Base-by-base conservation (phyloP, 2,329 filamentous ascomycete species). In the Curvularia eragrostidis region DNA sequence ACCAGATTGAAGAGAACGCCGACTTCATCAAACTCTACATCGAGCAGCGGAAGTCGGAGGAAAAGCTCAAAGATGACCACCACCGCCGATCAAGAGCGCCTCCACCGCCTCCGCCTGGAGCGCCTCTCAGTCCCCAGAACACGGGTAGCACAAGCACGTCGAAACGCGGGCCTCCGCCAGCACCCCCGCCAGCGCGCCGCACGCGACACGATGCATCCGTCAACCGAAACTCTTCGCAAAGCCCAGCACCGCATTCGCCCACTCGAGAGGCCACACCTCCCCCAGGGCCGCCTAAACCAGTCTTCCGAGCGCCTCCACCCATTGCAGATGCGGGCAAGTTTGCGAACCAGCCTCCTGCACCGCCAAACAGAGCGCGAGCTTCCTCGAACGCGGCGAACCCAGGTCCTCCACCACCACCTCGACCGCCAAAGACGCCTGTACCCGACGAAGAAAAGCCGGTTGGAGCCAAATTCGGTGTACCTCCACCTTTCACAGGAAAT, bases 281-380 rank as follows among this genome's bases (percentile, higher is more conserved):
- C 19, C 76, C 78, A 24, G 72, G 70, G 0, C 83, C 84, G 9
- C 85, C 87, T 21, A 85, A 88, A 50, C 86, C 87, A 8, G 85
- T 84, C 67, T 98, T 96, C 80, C 85, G 88, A 64, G 94, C 91
- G 8, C 95, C 95, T 44, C 95, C 95, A 32, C 91, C 94, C 2
- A 79, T 98, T 58, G 87, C 91, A 54, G 93, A 97, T 75, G 95
- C 95, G 56, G 95, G 95, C 36, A 96, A 91, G 77, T 95, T 87
- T 72, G 92, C 90, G 3, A 76, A 81, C 28, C 79, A 81, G 55
- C 81, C 81, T 19, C 73, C 80, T 12, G 70, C 76, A 30, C 78
- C 77, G 54, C 73, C 84, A 75, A 67, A 81, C 71, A 76, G 82
- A 70, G 75, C 79, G 57, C 74, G 82, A 64, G 84, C 84, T 60